Evolutionary conservation across 805 yeast species (phyloP), one percentile per base, ranked within the genome.

Genomic region (Scheffersomyces ergatensis): DNA sequence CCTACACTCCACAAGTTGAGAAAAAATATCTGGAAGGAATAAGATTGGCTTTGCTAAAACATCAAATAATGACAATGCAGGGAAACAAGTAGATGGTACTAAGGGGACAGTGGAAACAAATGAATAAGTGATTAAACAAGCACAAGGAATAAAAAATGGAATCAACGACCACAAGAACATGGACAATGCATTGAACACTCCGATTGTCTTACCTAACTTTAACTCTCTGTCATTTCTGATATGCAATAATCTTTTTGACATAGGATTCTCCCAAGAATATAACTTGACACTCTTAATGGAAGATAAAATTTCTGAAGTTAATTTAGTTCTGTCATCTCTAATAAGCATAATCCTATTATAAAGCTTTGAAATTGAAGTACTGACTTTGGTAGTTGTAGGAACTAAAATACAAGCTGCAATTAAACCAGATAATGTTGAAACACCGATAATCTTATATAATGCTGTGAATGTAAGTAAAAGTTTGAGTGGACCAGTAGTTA

Each of bases 331-430:
- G 20, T 56, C 54, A 40, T 67, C 73, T 47, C 58, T 65, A 37
- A 53, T 51, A 38, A 57, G 51, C 67, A 65, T 57, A 35, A 50
- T 53, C 3, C 67, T 30, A 41, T 74, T 74, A 46, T 71, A 76
- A 31, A 74, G 61, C 2, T 54, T 53, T 50, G 78, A 73, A 38
- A 79, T 52, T 27, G 63, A 61, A 46, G 63, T 67, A 14, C 80
- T 72, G 3, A 80, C 47, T 1, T 60, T 46, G 26, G 59, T 47
- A 11, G 60, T 56, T 31, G 55, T 38, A 5, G 73, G 72, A 29
- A 64, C 60, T 42, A 65, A 47, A 12, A 67, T 37, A 13, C 50
- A 40, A 1, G 69, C 66, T 8, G 60, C 45, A 3, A 42, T 46
- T 33, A 64, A 45, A 14, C 73, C 73, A 3, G 64, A 67, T 47